These are phyloP conservation scores for Xerocomus amazonicus DNA, from an alignment of 1,284 basidiomycete genomes.

Conservation along the genomic window DNA sequence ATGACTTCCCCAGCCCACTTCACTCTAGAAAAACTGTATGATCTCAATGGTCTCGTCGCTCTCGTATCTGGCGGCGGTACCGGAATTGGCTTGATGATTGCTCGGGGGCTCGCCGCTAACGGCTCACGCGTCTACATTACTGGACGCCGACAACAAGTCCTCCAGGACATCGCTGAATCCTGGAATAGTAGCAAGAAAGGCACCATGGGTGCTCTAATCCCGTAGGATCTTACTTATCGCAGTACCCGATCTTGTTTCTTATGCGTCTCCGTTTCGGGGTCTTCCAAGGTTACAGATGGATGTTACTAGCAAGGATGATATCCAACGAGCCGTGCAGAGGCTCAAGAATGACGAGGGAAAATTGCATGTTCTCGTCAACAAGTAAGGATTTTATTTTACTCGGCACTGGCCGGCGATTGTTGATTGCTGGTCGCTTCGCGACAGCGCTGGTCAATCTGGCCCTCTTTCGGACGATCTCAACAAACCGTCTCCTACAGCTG, in stretches of 20 bases:
- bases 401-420: not conserved
- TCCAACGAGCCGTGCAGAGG: slow-evolving; percentile 50
- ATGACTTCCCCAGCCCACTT: slow-evolving; percentile 28
- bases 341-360: slow-evolving; percentile 51
- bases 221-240: slow-evolving; percentile 43
- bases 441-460: slow-evolving; percentile 69
- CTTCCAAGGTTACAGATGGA: slow-evolving; percentile 60
- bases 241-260: not conserved
- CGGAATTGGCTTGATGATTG: slow-evolving; percentile 75
- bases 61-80: slow-evolving; percentile 80
- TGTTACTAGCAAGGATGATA: slow-evolving; percentile 65
- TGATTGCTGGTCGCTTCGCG: slow-evolving; percentile 2
- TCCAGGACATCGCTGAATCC: slow-evolving; percentile 50
- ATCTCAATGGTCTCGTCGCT: slow-evolving; percentile 60
- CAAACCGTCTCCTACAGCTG: slow-evolving; percentile 51
- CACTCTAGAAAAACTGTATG: slow-evolving; percentile 45
- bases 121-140: slow-evolving; percentile 83
- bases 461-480: slow-evolving; percentile 58
- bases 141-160: slow-evolving; percentile 59
- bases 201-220: slow-evolving; percentile 47
- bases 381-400: slow-evolving; percentile 42
- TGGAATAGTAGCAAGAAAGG: slow-evolving; percentile 42
- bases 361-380: slow-evolving; percentile 77
- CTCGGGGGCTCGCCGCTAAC: slow-evolving; percentile 69
- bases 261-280: not conserved